A percentile compares a stretch with the other conserved stretches of the same genome.
Evolutionary conservation across 768 basidiomycete species (phyloP).

Genomic region (Tricholoma terreum): DNA sequence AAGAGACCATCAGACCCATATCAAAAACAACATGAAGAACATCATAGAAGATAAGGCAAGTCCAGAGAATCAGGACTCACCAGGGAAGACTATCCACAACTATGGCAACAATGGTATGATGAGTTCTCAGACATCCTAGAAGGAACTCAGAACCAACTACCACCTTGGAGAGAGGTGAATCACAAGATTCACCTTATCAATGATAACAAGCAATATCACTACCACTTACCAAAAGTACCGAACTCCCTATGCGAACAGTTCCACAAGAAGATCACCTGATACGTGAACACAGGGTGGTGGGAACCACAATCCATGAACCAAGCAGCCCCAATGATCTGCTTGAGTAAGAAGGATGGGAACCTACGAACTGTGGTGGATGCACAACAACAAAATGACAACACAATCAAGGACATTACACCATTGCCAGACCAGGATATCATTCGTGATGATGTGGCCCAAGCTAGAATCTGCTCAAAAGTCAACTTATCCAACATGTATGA

Average conservation of each 20-base stretch:
- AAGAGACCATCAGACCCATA: neutral
- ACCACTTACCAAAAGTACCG: constrained; percentile 30
- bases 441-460: constrained; percentile 26
- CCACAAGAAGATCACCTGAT: constrained; percentile 28
- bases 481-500: constrained; percentile 40
- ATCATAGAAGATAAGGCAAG: neutral
- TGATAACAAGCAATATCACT: constrained; percentile 25
- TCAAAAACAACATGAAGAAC: too few relatives aligned
- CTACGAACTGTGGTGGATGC: too few relatives aligned
- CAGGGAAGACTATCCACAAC: constrained; percentile 11
- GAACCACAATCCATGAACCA: constrained; percentile 14
- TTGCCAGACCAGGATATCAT: constrained; percentile 38
- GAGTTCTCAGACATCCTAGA: constrained; percentile 20
- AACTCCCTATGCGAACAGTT: constrained; percentile 26
- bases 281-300: constrained; percentile 35
- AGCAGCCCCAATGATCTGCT: constrained; percentile 30
- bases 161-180: constrained; percentile 34
- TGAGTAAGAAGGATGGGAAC: constrained; percentile 30
- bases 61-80: neutral
- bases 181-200: constrained; percentile 38
- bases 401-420: constrained; percentile 34
- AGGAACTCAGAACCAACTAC: constrained; percentile 21
- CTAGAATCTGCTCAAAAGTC: constrained; percentile 32
- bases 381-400: constrained; percentile 38
- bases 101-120: constrained; percentile 19